Conservation (phyloP, 2,329 filamentous ascomycete species). For the Aspergillus sp. region DNA sequence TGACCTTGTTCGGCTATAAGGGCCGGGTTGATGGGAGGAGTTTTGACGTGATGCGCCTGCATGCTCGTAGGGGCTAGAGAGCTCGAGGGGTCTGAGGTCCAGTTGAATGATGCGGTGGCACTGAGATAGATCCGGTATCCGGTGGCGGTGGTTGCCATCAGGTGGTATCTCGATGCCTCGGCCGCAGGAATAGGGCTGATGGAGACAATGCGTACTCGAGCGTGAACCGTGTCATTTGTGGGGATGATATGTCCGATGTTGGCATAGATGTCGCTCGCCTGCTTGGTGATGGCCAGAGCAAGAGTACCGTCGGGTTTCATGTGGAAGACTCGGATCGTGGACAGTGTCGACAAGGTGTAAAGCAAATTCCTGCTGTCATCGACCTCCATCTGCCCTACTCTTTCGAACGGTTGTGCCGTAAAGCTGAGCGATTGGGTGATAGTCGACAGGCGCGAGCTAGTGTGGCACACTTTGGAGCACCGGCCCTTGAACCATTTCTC, state of each 20-base stretch:
- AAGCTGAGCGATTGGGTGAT: conserved; percentile 44
- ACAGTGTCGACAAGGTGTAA: conserved; percentile 85
- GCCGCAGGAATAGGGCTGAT: conserved; percentile 83
- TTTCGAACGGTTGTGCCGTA: conserved; percentile 53
- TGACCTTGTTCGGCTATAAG: conserved; percentile 26
- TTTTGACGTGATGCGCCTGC: conserved; percentile 96
- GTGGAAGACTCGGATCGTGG: conserved; percentile 88
- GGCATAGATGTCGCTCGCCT: conserved; percentile 54
- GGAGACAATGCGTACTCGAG: conserved; percentile 72
- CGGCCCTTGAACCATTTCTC: conserved; percentile 94
- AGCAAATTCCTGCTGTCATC: conserved; percentile 86
- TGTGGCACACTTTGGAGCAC: conserved; percentile 87
- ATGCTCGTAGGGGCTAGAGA: conserved; percentile 82
- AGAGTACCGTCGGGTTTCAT: conserved; percentile 64
- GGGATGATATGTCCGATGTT: conserved; percentile 83
- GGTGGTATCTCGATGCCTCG: conserved; percentile 78
- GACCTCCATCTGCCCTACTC: conserved; percentile 75
- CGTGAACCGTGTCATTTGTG: conserved; percentile 68
- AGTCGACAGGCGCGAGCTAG: conserved; percentile 69
- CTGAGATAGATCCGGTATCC: conserved; percentile 92
- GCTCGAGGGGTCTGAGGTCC: conserved; percentile 55
- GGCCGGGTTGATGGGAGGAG: conserved; percentile 63
- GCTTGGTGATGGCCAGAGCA: conserved; percentile 56
- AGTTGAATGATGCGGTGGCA: conserved; percentile 70
- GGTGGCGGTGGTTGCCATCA: conserved; percentile 87